Conservation (phyloP, 257 asterid species). For the Craterostigma plantagineum region DNA sequence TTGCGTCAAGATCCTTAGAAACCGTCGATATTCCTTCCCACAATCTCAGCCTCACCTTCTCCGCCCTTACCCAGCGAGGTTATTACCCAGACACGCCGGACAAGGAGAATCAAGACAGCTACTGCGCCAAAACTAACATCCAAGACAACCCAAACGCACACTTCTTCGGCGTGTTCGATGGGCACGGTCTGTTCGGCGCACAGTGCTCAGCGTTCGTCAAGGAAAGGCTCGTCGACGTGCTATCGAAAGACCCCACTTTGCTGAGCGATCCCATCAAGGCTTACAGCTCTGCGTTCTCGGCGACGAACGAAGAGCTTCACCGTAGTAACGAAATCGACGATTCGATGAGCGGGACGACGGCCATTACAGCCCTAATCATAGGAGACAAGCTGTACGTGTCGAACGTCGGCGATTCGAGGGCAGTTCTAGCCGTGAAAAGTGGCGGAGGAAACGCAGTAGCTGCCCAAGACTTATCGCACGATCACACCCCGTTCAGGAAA, state of each 20-base stretch:
- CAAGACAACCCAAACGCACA: constrained; percentile 55
- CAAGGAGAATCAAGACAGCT: constrained; percentile 92
- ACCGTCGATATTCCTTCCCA: constrained; percentile 54
- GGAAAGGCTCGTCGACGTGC: constrained; percentile 61
- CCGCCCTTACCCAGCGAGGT: constrained; percentile 84
- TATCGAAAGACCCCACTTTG: constrained; percentile 52
- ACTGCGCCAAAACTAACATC: constrained; percentile 75
- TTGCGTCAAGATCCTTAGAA: constrained; percentile 67
- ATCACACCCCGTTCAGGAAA: constrained; percentile 79
- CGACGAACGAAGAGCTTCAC: constrained; percentile 66
- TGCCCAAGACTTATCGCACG: constrained; percentile 74
- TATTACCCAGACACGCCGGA: constrained; percentile 96
- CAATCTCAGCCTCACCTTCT: constrained; percentile 49
- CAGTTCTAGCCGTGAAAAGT: constrained; percentile 59
- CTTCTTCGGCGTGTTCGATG: constrained; percentile 94
- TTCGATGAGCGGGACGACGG: constrained; percentile 98
- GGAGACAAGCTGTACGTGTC: constrained; percentile 68
- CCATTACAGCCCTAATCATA: constrained; percentile 58
- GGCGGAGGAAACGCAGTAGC: constrained; percentile 26
- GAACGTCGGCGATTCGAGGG: constrained; percentile 88
- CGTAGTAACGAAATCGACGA: constrained; percentile 63
- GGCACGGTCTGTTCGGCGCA: constrained; percentile 89
- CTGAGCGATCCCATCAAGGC: constrained; percentile 65
- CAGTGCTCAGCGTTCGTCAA: constrained; percentile 83
- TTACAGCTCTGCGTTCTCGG: constrained; percentile 54